A percentile compares a stretch with the other conserved stretches of the same genome.
Conservation (phyloP, 2,329 filamentous ascomycete species). For the Knoxdaviesia proteae region DNA sequence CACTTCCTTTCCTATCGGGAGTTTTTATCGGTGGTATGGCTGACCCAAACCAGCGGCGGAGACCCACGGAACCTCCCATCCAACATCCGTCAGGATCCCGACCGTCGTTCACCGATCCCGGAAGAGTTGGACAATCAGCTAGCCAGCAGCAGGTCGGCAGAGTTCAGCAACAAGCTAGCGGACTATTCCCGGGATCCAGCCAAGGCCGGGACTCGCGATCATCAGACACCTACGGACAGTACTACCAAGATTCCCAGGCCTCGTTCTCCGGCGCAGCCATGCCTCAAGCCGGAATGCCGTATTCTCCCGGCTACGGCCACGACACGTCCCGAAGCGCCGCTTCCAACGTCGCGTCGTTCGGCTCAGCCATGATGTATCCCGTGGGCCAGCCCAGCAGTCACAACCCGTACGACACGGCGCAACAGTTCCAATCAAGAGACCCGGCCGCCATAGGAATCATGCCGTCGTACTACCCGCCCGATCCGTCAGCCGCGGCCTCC, state of each 20-base stretch:
- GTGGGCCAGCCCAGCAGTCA: constrained; percentile 42
- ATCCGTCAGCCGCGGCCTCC: constrained; percentile 4
- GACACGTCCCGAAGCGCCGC: constrained; percentile 27
- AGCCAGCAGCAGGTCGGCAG: no score
- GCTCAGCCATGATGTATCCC: constrained; percentile 58
- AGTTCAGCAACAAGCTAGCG: no score
- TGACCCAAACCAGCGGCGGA: no score
- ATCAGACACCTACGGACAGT: constrained; percentile 28
- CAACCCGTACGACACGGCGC: constrained; percentile 52
- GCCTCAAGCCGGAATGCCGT: constrained; percentile 27
- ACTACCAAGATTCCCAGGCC: constrained; percentile 33
- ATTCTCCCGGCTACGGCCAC: constrained; percentile 44
- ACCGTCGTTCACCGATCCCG: no score
- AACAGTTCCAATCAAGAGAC: constrained; percentile 57
- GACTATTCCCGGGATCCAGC: no score
- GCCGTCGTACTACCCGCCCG: constrained; percentile 41
- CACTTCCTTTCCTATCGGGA: no score
- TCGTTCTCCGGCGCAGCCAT: constrained; percentile 32
- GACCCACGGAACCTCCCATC: no score
- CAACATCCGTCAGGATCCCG: no score
- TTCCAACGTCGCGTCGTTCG: constrained; percentile 35
- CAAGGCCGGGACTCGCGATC: no score
- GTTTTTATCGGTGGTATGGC: no score
- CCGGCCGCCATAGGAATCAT: constrained; percentile 61
- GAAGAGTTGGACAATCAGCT: no score